Conservation (phyloP, 176 grass and related monocot genomes). For the Carex parvula region DNA sequence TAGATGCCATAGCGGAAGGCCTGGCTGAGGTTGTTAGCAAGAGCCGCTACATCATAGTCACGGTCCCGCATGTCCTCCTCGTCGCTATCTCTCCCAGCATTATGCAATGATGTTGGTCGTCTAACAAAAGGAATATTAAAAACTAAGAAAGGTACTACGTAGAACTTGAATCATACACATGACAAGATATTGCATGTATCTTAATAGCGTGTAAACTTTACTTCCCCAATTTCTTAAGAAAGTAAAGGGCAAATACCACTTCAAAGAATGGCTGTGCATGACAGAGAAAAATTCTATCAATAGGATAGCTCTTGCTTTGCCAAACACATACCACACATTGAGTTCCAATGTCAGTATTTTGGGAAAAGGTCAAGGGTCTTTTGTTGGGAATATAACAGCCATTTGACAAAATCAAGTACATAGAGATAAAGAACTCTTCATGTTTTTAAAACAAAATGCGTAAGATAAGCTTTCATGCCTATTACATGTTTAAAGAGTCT, state of each 20-base stretch:
- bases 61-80: constrained; percentile 93
- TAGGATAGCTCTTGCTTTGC: neutral
- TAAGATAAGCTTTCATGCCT: neutral
- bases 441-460: neutral
- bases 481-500: neutral
- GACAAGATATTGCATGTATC: neutral
- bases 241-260: neutral
- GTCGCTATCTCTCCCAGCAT: constrained; percentile 87
- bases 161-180: neutral
- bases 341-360: neutral
- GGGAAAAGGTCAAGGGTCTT: neutral
- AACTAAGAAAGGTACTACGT: neutral
- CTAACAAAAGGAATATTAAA: constrained; percentile 37
- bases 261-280: neutral
- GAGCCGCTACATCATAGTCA: constrained; percentile 94
- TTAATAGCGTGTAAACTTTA: neutral
- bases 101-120: constrained; percentile 84
- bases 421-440: neutral
- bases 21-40: constrained; percentile 95
- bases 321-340: neutral
- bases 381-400: neutral
- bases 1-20: constrained; percentile 92
- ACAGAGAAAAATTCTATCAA: neutral
- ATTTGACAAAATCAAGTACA: neutral
- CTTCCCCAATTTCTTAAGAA: neutral